phyloP scores from a whole-genome alignment of 805 yeast species.

The Yueomyces sinensis region DNA sequence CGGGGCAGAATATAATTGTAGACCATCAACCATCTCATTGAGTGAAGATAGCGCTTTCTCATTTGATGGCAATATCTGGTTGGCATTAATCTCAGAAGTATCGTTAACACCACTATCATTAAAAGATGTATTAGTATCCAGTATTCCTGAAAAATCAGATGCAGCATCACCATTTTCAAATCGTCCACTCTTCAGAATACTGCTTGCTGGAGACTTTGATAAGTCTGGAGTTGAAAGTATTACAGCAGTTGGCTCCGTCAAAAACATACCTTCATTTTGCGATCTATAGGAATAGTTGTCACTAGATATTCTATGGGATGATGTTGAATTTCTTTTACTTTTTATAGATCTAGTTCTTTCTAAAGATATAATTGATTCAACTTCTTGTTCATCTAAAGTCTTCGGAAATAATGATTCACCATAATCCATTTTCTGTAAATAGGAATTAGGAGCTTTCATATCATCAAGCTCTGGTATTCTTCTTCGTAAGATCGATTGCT shows the following conservation, averaged over 20 bases:
- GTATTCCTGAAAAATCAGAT: background rate
- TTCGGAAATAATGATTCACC: conserved; percentile 64
- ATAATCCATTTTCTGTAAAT: conserved; percentile 17
- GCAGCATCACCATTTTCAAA: conserved; percentile 18
- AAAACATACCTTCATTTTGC: conserved; percentile 35
- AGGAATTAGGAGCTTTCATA: background rate
- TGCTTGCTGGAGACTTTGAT: conserved; percentile 25
- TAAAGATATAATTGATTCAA: conserved; percentile 57
- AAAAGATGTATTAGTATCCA: background rate
- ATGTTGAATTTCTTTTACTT: conserved; percentile 26
- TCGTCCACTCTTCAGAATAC: conserved; percentile 24
- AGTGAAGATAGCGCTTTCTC: background rate
- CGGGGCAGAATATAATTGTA: conserved; percentile 11
- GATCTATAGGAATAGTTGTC: conserved; percentile 28
- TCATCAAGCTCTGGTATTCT: background rate
- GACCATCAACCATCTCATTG: conserved; percentile 16
- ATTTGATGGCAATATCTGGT: background rate
- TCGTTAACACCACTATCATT: background rate
- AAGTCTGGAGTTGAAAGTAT: conserved; percentile 25
- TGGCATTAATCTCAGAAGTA: background rate
- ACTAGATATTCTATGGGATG: conserved; percentile 20
- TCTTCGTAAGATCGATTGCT: background rate
- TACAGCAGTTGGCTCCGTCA: conserved; percentile 24
- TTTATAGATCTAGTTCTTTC: conserved; percentile 55
- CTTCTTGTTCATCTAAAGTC: conserved; percentile 50